Conservation (phyloP, 768 basidiomycete genomes). For the Cystoderma amianthinum region DNA sequence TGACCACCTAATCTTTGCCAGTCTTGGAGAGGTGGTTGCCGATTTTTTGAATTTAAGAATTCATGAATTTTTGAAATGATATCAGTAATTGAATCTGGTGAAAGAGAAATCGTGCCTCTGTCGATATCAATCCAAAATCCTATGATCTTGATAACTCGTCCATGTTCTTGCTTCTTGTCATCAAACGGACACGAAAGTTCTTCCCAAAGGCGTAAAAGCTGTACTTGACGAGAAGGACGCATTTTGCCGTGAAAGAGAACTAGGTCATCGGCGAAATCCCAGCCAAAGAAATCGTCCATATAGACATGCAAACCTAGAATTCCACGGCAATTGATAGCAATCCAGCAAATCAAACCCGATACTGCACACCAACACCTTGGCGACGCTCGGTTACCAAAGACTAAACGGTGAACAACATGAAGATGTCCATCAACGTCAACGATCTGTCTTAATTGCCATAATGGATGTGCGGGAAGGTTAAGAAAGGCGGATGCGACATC, state of each 20-base stretch:
- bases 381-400: constrained; percentile 18
- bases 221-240: neutral
- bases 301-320: constrained; percentile 17
- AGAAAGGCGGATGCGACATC: constrained; percentile 22
- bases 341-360: constrained; percentile 19
- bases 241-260: neutral
- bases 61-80: neutral
- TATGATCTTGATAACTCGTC: neutral
- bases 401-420: constrained; percentile 18
- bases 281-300: constrained; percentile 19
- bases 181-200: neutral
- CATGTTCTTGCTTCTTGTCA: neutral
- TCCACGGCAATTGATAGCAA: constrained; percentile 10
- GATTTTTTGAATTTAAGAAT: neutral
- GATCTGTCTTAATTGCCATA: constrained; percentile 26
- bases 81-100: neutral
- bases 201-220: neutral
- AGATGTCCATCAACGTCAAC: constrained; percentile 14
- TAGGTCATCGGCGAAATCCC: neutral
- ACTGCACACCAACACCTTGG: constrained; percentile 18
- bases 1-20: neutral
- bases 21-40: neutral
- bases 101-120: neutral
- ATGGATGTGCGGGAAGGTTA: constrained; percentile 20
- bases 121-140: neutral